phyloP scores from a whole-genome alignment of 768 basidiomycete species.

The Tephrocybe sp. region DNA sequence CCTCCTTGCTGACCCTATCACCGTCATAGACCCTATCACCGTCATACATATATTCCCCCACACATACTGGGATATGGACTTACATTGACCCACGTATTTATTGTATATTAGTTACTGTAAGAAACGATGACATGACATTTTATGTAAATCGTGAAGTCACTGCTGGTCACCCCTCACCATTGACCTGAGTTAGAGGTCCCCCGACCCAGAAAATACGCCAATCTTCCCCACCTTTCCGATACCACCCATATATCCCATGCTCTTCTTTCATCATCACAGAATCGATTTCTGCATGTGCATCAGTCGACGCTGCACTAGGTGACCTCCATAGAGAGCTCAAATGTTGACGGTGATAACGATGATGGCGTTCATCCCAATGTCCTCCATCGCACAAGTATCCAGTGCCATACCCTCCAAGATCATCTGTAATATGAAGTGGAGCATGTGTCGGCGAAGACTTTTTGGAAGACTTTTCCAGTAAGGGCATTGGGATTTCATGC shows the following conservation, averaged over 20 bases:
- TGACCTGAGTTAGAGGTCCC: slow-evolving; percentile 38
- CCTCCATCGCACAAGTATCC: slow-evolving; percentile 56
- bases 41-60: neutral
- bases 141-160: too few species aligned
- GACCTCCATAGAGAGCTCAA: slow-evolving; percentile 43
- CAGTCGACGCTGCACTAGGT: slow-evolving; percentile 37
- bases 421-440: slow-evolving; percentile 52
- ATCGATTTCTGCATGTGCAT: slow-evolving; percentile 48
- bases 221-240: slow-evolving; percentile 65
- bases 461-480: slow-evolving; percentile 47
- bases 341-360: slow-evolving; percentile 26
- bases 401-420: slow-evolving; percentile 55
- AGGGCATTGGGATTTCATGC: slow-evolving; percentile 58
- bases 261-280: slow-evolving; percentile 46
- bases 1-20: neutral
- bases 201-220: slow-evolving; percentile 84
- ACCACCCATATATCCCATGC: slow-evolving; percentile 77
- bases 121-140: too few species aligned
- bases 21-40: neutral
- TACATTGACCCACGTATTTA: slow-evolving; percentile 10
- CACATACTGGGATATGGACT: slow-evolving; percentile 10
- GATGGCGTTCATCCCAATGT: slow-evolving; percentile 44
- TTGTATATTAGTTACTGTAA: slow-evolving; percentile 16
- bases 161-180: too few species aligned
- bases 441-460: slow-evolving; percentile 39